A percentile compares a stretch with the other conserved stretches of the same genome.
These are phyloP conservation scores for Platanthera guangdongensis DNA, from an alignment of 106 monocot species.

Conservation along the genomic window DNA sequence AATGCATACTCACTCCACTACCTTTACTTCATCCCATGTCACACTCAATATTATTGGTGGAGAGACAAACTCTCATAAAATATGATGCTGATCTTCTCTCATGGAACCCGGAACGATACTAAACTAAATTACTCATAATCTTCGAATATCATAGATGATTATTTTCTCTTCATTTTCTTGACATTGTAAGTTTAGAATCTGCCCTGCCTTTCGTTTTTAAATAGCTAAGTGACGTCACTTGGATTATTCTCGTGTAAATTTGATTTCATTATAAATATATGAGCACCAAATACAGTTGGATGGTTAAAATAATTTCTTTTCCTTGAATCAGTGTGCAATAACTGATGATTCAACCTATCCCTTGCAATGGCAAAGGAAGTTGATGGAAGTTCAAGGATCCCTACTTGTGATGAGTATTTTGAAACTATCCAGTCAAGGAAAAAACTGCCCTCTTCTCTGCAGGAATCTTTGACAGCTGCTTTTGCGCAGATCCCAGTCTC, in stretches of 20 bases:
- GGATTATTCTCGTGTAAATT: background rate
- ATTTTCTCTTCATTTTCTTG: background rate
- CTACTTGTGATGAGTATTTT: conserved; percentile 80
- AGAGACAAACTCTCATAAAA: background rate
- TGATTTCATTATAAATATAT: background rate
- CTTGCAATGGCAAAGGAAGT: conserved; percentile 41
- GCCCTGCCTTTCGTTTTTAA: background rate
- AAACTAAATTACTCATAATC: background rate
- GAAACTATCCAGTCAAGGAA: conserved; percentile 77
- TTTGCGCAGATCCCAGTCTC: conserved; percentile 78
- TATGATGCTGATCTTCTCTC: background rate
- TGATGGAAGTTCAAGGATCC: conserved; percentile 33
- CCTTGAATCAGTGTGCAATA: background rate
- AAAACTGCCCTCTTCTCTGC: conserved; percentile 57
- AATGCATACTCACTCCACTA: too few relatives aligned
- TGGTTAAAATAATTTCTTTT: conserved; percentile 1
- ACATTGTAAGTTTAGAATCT: background rate
- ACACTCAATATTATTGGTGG: too few relatives aligned
- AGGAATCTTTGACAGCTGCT: conserved; percentile 66
- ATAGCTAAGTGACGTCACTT: background rate
- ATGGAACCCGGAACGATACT: background rate
- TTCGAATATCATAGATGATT: background rate
- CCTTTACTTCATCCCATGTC: too few relatives aligned
- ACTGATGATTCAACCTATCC: conserved; percentile 1
- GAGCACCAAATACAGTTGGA: background rate